Percentiles rank a stretch among this genome's conserved stretches.
phyloP scores from a whole-genome alignment of 495 filamentous ascomycete species.

The Aspergillus biplanus region DNA sequence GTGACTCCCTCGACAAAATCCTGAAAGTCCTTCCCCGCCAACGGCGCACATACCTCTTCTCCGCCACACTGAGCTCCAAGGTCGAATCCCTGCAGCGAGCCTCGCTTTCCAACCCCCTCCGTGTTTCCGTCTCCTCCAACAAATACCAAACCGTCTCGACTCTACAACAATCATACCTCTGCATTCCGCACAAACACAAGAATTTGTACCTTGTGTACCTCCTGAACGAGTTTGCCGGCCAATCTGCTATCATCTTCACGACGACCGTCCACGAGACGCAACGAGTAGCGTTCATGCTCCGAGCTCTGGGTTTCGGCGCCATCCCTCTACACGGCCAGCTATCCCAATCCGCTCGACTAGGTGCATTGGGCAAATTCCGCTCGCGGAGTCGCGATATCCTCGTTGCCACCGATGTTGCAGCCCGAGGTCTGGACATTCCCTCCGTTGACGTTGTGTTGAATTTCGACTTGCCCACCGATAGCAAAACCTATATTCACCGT shows the following conservation, averaged over 20 bases:
- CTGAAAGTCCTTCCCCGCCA: conserved; percentile 76
- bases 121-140: conserved; percentile 70
- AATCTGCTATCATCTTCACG: conserved; percentile 85
- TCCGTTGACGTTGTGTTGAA: conserved; percentile 89
- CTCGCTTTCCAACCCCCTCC: conserved; percentile 75
- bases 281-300: conserved; percentile 77
- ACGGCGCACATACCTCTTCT: conserved; percentile 84
- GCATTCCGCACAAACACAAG: conserved; percentile 88
- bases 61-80: conserved; percentile 89
- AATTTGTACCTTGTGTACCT: conserved; percentile 88
- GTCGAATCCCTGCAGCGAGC: conserved; percentile 91
- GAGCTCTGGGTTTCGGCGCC: conserved; percentile 78
- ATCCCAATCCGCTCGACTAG: conserved; percentile 80
- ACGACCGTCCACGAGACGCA: conserved; percentile 93
- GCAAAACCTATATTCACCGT: conserved; percentile 93
- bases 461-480: conserved; percentile 76
- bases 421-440: conserved; percentile 93
- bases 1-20: conserved; percentile 88
- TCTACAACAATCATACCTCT: conserved; percentile 78
- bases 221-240: conserved; percentile 81
- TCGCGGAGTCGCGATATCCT: conserved; percentile 76
- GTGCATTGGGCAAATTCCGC: conserved; percentile 85
- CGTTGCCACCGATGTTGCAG: conserved; percentile 94
- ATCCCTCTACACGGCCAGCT: conserved; percentile 93
- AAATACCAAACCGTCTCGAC: conserved; percentile 91